Percentiles rank a stretch among this genome's conserved stretches.
Conservation (phyloP, 2,329 filamentous ascomycete species). For the Alternaria sp. region DNA sequence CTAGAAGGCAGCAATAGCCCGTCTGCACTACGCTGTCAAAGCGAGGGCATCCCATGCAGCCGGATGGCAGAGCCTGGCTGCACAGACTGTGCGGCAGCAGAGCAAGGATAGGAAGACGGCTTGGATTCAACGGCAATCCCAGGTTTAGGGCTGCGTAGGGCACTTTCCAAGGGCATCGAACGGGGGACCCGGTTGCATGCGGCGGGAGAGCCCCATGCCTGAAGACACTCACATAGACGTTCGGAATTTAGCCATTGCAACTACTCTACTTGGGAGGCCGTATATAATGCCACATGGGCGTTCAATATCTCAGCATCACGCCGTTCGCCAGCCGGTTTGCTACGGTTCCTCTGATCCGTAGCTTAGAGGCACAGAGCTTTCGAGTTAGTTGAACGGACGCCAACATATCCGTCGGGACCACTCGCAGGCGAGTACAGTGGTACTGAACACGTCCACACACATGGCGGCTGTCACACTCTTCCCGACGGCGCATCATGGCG, state of each 20-base stretch:
- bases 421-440: slow-evolving; percentile 28
- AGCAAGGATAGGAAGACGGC: slow-evolving; percentile 37
- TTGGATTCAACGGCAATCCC: slow-evolving; percentile 46
- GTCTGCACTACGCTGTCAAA: slow-evolving; percentile 42
- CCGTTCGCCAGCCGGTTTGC: slow-evolving; percentile 29
- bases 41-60: slow-evolving; percentile 44
- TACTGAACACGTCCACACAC: slow-evolving; percentile 43
- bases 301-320: slow-evolving; percentile 39
- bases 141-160: slow-evolving; percentile 42
- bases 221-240: slow-evolving; percentile 37
- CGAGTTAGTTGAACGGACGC: slow-evolving; percentile 16
- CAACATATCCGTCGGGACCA: slow-evolving; percentile 20
- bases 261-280: slow-evolving; percentile 45
- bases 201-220: slow-evolving; percentile 35
- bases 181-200: slow-evolving; percentile 41
- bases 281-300: slow-evolving; percentile 41
- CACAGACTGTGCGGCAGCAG: slow-evolving; percentile 42
- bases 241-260: slow-evolving; percentile 46
- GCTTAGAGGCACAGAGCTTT: slow-evolving; percentile 13
- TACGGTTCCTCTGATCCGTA: slow-evolving; percentile 42
- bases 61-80: slow-evolving; percentile 30
- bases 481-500: slow-evolving; percentile 21
- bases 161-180: slow-evolving; percentile 36
- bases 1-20: slow-evolving; percentile 36
- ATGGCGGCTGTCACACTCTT: slow-evolving; percentile 41